Conservation (phyloP, 805 yeast species). For the Cyberlindnera misumaiensis region DNA sequence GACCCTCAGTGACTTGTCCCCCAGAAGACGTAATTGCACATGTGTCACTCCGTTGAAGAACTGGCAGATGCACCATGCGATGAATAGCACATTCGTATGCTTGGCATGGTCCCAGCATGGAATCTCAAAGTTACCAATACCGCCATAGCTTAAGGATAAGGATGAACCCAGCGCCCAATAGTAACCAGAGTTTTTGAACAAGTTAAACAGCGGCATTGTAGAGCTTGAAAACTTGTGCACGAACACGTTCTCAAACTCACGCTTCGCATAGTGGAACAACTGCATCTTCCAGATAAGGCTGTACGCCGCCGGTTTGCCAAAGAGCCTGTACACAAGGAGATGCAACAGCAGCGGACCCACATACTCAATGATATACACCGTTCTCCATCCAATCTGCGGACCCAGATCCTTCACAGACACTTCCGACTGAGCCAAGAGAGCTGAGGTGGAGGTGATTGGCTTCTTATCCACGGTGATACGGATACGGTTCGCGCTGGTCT, state of each 20-base stretch:
- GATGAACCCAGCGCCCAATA: slow-evolving; percentile 90
- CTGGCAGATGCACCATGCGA: slow-evolving; percentile 44
- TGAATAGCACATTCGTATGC: slow-evolving; percentile 17
- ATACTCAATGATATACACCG: slow-evolving; percentile 85
- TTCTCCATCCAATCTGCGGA: slow-evolving; percentile 86
- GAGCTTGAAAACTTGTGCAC: slow-evolving; percentile 81
- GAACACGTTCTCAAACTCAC: slow-evolving; percentile 81
- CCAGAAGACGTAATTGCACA: slow-evolving; percentile 48
- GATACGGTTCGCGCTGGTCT: slow-evolving; percentile 43
- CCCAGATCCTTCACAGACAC: slow-evolving; percentile 84
- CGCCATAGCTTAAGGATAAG: slow-evolving; percentile 40
- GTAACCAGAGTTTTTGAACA: slow-evolving; percentile 85
- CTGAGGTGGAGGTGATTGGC: slow-evolving; percentile 11
- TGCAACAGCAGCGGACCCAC: slow-evolving; percentile 84
- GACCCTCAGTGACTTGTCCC: slow-evolving; percentile 27
- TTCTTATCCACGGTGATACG: slow-evolving; percentile 36
- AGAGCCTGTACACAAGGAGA: slow-evolving; percentile 48
- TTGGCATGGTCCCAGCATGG: slow-evolving; percentile 42
- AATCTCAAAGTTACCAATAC: slow-evolving; percentile 56
- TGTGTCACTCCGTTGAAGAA: slow-evolving; percentile 70
- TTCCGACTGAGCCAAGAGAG: slow-evolving; percentile 17
- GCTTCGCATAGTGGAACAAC: slow-evolving; percentile 72
- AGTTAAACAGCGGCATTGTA: slow-evolving; percentile 86
- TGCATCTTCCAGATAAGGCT: slow-evolving; percentile 37
- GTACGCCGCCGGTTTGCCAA: slow-evolving; percentile 19